phyloP scores from a whole-genome alignment of 1,284 basidiomycete species.

The Austroboletus rostrupii region DNA sequence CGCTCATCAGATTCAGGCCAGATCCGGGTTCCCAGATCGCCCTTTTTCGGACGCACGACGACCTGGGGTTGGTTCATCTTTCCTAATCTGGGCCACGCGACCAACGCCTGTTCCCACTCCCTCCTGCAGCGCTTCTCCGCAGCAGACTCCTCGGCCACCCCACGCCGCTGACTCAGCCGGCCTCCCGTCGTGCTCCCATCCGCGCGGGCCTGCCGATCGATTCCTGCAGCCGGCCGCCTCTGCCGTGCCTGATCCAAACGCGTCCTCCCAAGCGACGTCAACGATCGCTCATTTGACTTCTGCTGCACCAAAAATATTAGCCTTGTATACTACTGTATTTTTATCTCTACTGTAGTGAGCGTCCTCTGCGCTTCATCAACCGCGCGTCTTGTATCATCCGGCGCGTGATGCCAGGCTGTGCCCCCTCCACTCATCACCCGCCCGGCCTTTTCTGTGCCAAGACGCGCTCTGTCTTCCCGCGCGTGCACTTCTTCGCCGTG shows the following conservation, averaged over 20 bases:
- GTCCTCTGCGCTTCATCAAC: too few species aligned
- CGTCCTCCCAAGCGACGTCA: conserved; percentile 25
- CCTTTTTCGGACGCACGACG: background rate
- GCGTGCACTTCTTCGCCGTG: conserved; percentile 23
- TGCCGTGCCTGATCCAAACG: conserved; percentile 28
- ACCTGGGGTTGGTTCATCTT: conserved; percentile 1
- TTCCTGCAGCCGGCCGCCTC: conserved; percentile 3
- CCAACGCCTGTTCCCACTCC: conserved; percentile 12
- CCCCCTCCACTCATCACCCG: conserved; percentile 20
- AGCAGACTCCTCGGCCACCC: conserved; percentile 11
- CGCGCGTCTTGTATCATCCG: too few species aligned
- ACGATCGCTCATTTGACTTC: conserved; percentile 20
- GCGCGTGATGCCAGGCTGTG: conserved; percentile 15
- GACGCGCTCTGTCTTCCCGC: conserved; percentile 28
- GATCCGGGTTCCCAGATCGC: conserved; percentile 28
- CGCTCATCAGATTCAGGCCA: conserved; percentile 32
- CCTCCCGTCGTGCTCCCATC: conserved; percentile 12
- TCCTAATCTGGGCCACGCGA: background rate
- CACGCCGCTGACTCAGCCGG: conserved; percentile 17
- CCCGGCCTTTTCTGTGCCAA: conserved; percentile 6
- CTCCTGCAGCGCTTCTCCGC: conserved; percentile 22
- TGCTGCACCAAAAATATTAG: conserved; percentile 26
- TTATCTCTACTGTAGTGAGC: too few species aligned
- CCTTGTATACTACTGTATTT: too few species aligned
- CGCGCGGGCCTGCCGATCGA: background rate